Conservation (phyloP, 306 rosid genomes). For the Trifolium fragiferum region DNA sequence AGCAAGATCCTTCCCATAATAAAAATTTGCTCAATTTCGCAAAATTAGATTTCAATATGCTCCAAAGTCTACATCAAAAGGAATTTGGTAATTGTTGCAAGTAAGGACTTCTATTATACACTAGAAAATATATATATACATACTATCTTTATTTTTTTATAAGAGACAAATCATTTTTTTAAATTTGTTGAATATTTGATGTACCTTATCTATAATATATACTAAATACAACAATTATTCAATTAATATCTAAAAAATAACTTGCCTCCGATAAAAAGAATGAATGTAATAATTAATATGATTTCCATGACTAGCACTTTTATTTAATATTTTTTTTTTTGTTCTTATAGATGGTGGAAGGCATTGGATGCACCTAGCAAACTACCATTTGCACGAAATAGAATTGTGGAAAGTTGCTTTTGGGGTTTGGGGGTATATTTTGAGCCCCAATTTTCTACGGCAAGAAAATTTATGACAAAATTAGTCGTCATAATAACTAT, state of each 20-base stretch:
- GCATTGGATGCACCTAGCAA: neutral
- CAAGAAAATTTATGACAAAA: slow-evolving; percentile 25
- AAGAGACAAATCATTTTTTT: too few species aligned
- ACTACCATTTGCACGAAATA: slow-evolving; percentile 31
- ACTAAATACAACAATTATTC: too few species aligned
- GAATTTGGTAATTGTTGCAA: slow-evolving; percentile 39
- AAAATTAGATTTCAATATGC: slow-evolving; percentile 49
- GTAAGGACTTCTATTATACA: slow-evolving; percentile 11
- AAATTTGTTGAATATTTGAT: too few species aligned
- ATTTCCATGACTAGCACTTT: neutral
- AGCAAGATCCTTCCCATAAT: slow-evolving; percentile 30
- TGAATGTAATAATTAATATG: too few species aligned
- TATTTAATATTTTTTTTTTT: neutral
- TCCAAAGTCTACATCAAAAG: slow-evolving; percentile 44
- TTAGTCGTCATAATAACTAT: neutral
- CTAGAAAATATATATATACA: too few species aligned
- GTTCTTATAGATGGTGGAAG: neutral
- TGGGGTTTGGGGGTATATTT: slow-evolving; percentile 23
- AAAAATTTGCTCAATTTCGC: slow-evolving; percentile 31
- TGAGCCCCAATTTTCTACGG: slow-evolving; percentile 36
- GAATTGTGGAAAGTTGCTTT: slow-evolving; percentile 32
- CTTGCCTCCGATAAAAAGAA: too few species aligned
- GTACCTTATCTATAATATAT: too few species aligned
- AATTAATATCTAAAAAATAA: too few species aligned
- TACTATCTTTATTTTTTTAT: too few species aligned